Evolutionary conservation across 306 rosid species (phyloP).

Genomic region (Quercus alba): DNA sequence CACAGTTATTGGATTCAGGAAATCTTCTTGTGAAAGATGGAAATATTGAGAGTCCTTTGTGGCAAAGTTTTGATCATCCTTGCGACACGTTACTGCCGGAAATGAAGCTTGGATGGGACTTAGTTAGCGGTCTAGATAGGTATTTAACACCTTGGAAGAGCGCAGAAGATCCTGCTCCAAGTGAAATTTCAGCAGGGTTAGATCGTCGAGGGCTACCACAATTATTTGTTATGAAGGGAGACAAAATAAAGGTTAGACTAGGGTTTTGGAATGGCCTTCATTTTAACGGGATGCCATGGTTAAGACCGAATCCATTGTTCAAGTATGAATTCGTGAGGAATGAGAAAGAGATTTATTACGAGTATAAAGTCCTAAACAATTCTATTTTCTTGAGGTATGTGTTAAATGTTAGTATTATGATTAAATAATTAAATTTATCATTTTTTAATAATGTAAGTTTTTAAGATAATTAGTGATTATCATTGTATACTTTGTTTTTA

Average conservation of each 20-base stretch:
- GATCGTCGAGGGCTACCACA: too few relatives aligned
- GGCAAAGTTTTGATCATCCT: conserved; percentile 45
- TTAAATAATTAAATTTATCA: too few relatives aligned
- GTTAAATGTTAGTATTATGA: too few relatives aligned
- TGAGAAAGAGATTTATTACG: conserved; percentile 2
- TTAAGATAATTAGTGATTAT: too few relatives aligned
- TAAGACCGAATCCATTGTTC: background rate
- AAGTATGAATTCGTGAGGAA: background rate
- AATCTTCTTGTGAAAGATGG: conserved; percentile 32
- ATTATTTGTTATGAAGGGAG: too few relatives aligned
- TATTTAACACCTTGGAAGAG: too few relatives aligned
- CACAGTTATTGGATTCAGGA: conserved; percentile 32
- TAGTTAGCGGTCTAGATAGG: too few relatives aligned
- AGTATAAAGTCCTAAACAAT: background rate
- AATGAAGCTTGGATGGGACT: conserved; percentile 2
- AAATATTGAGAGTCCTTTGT: background rate
- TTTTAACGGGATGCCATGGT: background rate
- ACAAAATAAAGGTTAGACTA: background rate
- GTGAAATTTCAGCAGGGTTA: too few relatives aligned
- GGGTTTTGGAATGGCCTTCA: conserved; percentile 25
- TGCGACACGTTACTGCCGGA: conserved; percentile 14
- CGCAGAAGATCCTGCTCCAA: too few relatives aligned
- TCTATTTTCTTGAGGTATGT: background rate
- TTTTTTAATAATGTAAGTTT: too few relatives aligned
- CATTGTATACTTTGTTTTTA: too few relatives aligned